Conservation (phyloP, 805 yeast species). For the Myxozyma geophila region DNA sequence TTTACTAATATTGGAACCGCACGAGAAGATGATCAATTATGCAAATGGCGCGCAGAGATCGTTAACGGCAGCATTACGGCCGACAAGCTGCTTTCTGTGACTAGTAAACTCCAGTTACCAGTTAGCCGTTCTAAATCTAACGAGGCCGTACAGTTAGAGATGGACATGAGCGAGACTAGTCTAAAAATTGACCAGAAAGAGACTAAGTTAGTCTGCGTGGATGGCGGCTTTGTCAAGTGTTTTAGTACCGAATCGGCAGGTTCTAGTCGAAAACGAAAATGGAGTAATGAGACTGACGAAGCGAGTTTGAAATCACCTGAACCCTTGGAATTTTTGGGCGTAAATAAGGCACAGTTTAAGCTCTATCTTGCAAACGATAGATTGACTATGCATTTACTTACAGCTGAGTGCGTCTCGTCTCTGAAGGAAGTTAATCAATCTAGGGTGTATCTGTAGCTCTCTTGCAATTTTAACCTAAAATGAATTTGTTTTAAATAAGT, state of each 20-base stretch:
- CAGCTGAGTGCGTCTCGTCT: slow-evolving; percentile 14
- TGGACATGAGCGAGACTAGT: slow-evolving; percentile 16
- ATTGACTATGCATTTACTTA: slow-evolving; percentile 12
- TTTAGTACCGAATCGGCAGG: not conserved
- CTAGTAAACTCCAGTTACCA: slow-evolving; percentile 6
- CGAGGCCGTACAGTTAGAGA: slow-evolving; percentile 11
- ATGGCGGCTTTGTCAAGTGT: slow-evolving; percentile 19
- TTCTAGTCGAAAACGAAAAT: slow-evolving; percentile 1
- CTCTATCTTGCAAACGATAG: slow-evolving; percentile 4
- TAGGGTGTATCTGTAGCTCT: slow-evolving; percentile 8
- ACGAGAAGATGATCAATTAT: not conserved
- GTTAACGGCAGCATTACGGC: slow-evolving; percentile 4
- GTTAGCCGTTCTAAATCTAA: not conserved
- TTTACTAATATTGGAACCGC: not conserved
- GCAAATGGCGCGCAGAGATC: slow-evolving; percentile 28
- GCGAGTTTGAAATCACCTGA: not conserved
- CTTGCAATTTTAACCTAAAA: not conserved
- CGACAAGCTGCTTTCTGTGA: slow-evolving; percentile 10
- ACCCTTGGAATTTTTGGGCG: slow-evolving; percentile 8
- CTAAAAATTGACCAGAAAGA: slow-evolving; percentile 12
- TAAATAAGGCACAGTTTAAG: slow-evolving; percentile 17
- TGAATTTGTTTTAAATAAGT: not conserved
- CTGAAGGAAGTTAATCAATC: slow-evolving; percentile 14
- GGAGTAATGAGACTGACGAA: slow-evolving; percentile 3
- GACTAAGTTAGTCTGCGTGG: not conserved